Evolutionary conservation across 2,329 filamentous ascomycete species (phyloP), one percentile per base, ranked within the genome.

Genomic region (Ophiognomonia clavigignenti-juglandacearum): DNA sequence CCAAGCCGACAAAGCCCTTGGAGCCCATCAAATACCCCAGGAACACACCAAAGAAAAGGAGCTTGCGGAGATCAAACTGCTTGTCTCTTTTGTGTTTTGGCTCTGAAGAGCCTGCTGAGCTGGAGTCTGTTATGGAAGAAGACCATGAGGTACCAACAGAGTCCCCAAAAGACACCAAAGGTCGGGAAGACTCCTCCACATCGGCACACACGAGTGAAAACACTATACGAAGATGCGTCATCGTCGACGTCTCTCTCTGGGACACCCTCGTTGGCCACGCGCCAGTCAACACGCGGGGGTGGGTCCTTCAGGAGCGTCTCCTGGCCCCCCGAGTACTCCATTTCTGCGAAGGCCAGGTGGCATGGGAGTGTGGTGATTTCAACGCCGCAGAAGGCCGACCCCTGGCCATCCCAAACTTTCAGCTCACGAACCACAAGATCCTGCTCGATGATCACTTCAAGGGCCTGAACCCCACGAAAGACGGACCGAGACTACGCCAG

Each of bases 281-380:
- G 1, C 40, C 40, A 1, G 35, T 57, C 22, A 55, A 56, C 23
- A 47, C 39, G 2, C 40, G 57, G 4, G 54, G 44, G 7, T 59
- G 57, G 57, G 57, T 57, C 2, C 45, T 55, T 23, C 57, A 59
- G 40, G 57, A 59, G 24, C 45, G 57, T 4, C 39, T 57, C 14
- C 45, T 59, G 5, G 47, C 57, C 1, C 51, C 54, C 3, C 32
- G 57, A 2, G 42, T 58, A 6, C 36, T 59, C 20, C 56, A 59
- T 34, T 59, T 54, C 10, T 50, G 49, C n/a, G 29, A 31, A 16
- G 41, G 48, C 20, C 54, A 58, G 34, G 35, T 55, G 13, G 52
- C 48, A 3, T 59, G 53, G 46, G 56, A 58, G 35, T 59, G 57
- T 27, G n/a, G 31, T 11, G 43, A 47, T 16, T 38, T 42, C 20